A percentile compares a stretch with the other conserved stretches of the same genome.
phyloP scores from a whole-genome alignment of 768 basidiomycete species.

The Mycena filopes region DNA sequence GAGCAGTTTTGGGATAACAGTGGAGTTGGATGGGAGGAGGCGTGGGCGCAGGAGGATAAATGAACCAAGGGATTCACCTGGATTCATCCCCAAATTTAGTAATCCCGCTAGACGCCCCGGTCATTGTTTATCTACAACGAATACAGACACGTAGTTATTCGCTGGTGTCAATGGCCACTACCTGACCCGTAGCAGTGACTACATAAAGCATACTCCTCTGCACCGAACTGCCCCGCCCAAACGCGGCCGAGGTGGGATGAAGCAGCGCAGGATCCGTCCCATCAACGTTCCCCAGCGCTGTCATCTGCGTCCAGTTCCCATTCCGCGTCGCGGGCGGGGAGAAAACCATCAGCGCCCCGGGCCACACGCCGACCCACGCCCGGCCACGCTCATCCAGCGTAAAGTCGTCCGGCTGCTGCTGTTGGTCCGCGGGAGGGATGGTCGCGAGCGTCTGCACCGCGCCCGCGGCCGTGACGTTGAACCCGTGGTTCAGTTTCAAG shows the following conservation, averaged over 20 bases:
- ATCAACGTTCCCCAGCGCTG: neutral
- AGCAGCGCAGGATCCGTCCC: neutral
- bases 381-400: neutral
- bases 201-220: neutral
- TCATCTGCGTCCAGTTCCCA: neutral
- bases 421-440: neutral
- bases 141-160: too few relatives aligned
- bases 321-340: neutral
- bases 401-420: conserved; percentile 9
- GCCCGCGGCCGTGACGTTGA: neutral
- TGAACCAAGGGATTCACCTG: too few relatives aligned
- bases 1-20: conserved; percentile 64
- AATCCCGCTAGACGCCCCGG: too few relatives aligned
- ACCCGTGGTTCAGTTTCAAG: neutral
- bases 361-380: conserved; percentile 6
- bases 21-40: conserved; percentile 68
- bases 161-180: neutral
- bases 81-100: too few relatives aligned
- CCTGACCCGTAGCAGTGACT: neutral
- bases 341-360: neutral
- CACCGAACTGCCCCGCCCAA: conserved; percentile 2
- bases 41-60: conserved; percentile 49
- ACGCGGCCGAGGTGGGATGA: conserved; percentile 7
- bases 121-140: too few relatives aligned
- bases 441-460: neutral